Percentiles rank a stretch among this genome's conserved stretches.
Conservation (phyloP, 2,329 filamentous ascomycete species). For the Verticillium dahliae region DNA sequence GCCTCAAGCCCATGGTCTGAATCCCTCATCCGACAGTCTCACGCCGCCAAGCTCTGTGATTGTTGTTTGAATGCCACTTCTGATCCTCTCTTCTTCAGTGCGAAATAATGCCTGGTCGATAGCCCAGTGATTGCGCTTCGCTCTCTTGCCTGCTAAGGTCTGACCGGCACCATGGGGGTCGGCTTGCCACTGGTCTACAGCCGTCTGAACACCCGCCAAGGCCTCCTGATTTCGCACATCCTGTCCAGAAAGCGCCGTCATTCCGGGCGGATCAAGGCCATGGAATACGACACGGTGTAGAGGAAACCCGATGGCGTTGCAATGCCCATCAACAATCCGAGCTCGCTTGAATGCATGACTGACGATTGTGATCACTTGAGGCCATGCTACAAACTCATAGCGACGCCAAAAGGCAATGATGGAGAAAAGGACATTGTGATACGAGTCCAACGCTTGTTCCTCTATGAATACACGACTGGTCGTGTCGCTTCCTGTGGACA, state of each 20-base stretch:
- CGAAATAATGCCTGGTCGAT: slow-evolving; percentile 37
- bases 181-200: slow-evolving; percentile 39
- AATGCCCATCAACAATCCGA: slow-evolving; percentile 59
- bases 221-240: slow-evolving; percentile 27
- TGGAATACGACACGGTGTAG: slow-evolving; percentile 40
- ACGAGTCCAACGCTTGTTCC: slow-evolving; percentile 72
- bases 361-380: slow-evolving; percentile 52
- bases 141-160: slow-evolving; percentile 40
- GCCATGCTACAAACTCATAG: slow-evolving; percentile 39
- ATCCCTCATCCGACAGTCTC: slow-evolving; percentile 28
- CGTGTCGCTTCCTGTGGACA: slow-evolving; percentile 13
- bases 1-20: slow-evolving; percentile 30
- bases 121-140: slow-evolving; percentile 41
- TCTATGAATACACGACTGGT: slow-evolving; percentile 51
- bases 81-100: slow-evolving; percentile 20
- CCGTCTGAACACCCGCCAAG: slow-evolving; percentile 32
- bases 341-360: slow-evolving; percentile 64
- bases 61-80: slow-evolving; percentile 30
- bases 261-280: slow-evolving; percentile 57
- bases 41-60: slow-evolving; percentile 26
- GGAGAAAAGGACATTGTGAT: slow-evolving; percentile 77
- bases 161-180: slow-evolving; percentile 46
- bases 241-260: slow-evolving; percentile 20
- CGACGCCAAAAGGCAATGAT: slow-evolving; percentile 52
- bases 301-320: slow-evolving; percentile 52